Evolutionary conservation across 148 eudicot genomes (phyloP), one percentile per base, ranked within the genome.

Genomic region (Rhododendron simsii): DNA sequence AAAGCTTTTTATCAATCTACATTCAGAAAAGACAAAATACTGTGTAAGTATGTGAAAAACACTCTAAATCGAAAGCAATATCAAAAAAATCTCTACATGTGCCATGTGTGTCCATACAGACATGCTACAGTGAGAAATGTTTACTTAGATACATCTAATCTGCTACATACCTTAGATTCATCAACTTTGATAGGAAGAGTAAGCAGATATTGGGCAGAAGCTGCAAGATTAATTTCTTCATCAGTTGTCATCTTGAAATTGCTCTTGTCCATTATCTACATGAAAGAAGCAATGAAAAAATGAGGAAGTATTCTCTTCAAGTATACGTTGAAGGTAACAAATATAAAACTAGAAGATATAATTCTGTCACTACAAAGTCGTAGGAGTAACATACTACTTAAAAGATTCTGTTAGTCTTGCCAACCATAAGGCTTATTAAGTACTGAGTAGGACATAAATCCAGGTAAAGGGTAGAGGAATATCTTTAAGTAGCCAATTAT

Each of bases 151-250:
- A 35, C 44, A 41, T 37, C n/a, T 57, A 65, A 11, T 7, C 15
- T 59, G 47, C 23, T 4, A 21, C 28, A 33, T 50, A 96, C 99
- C 96, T 93, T 96, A 28, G 98, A 93, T 86, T 96, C 99, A 89
- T 96, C 98, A 78, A 96, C 99, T 81, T 91, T 85, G 53, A 96
- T 96, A 18, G 98, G 99, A 89, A 96, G 98, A 89, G 94, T 92
- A 77, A 95, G 87, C 83, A 94, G 95, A 92, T 96, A 96, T 82
- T 96, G 96, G 65, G 98, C 95, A 48, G 94, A 92, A 51, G 86
- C 94, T 50, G 99, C 98, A 82, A 96, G 90, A 16, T 95, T 96
- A 88, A 92, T 93, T 89, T 96, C 99, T 61, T 94, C 98, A 44
- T 95, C 90, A 65, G 92, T 91, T 30, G 94, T 92, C 81, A 96